Conservation (phyloP, 345 rosid genomes). For the Corymbia maculata region DNA sequence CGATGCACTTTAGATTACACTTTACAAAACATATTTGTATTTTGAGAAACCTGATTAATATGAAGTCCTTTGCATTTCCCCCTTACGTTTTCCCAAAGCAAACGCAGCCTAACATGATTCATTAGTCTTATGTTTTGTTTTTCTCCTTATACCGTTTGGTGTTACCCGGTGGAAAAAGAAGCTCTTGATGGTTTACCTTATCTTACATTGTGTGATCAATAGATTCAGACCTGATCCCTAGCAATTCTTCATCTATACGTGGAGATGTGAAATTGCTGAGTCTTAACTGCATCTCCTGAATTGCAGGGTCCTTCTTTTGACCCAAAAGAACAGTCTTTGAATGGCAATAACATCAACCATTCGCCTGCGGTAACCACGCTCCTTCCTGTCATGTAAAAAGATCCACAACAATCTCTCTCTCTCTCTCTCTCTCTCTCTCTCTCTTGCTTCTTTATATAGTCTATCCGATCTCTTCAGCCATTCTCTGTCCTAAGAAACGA, state of each 20-base stretch:
- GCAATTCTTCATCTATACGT: not conserved
- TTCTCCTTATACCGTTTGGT: not conserved
- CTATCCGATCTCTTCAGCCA: not conserved
- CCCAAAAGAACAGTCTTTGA: not conserved
- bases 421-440: not conserved
- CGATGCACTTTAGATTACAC: not conserved
- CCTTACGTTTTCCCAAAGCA: no score
- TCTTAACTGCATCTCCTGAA: not conserved
- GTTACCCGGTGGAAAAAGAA: accelerated
- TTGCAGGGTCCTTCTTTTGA: not conserved
- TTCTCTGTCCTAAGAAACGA: not conserved
- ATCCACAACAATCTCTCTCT: not conserved
- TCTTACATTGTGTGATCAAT: not conserved
- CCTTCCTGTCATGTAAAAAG: not conserved
- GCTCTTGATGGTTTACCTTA: not conserved
- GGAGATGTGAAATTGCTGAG: not conserved
- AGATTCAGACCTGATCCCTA: not conserved
- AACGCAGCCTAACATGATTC: not conserved
- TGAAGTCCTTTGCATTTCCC: not conserved
- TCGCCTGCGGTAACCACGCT: not conserved
- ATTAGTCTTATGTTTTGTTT: not conserved
- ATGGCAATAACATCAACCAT: not conserved
- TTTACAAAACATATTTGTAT: not conserved
- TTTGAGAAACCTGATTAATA: no score
- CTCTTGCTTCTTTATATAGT: not conserved